phyloP scores from a whole-genome alignment of 2,329 filamentous ascomycete genomes.

The Grosmannia penicillata region DNA sequence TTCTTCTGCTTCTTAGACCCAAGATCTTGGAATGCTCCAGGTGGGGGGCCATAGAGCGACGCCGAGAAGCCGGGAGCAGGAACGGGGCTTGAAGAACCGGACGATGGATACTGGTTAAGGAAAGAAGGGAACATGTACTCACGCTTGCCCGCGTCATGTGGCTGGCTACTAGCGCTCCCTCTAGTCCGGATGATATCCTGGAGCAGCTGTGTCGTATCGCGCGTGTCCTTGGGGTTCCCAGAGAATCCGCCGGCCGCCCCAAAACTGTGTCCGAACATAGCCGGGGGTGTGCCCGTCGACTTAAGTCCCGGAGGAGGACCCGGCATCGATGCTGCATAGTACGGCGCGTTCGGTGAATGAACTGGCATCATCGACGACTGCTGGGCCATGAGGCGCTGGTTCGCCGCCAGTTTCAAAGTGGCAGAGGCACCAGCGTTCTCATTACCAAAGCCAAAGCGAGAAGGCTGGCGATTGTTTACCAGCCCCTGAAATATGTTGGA shows the following conservation, averaged over 20 bases:
- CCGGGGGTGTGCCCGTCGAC: constrained; percentile 84
- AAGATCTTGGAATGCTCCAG: constrained; percentile 79
- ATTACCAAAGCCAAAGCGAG: constrained; percentile 76
- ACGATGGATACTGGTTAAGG: constrained; percentile 72
- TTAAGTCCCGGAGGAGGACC: constrained; percentile 91
- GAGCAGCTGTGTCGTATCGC: constrained; percentile 62
- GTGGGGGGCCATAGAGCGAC: constrained; percentile 79
- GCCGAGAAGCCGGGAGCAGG: constrained; percentile 81
- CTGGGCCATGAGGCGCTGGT: constrained; percentile 68
- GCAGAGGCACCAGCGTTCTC: constrained; percentile 49
- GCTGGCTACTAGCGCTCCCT: constrained; percentile 49
- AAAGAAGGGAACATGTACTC: constrained; percentile 86
- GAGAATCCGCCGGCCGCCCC: constrained; percentile 58
- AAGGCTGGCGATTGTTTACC: constrained; percentile 69
- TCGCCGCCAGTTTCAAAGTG: constrained; percentile 62
- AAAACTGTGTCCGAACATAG: constrained; percentile 84
- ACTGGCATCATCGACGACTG: constrained; percentile 79
- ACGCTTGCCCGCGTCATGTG: constrained; percentile 87
- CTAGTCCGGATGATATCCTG: constrained; percentile 62
- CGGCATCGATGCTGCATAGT: constrained; percentile 74
- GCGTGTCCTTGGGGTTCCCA: constrained; percentile 53
- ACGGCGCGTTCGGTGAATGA: constrained; percentile 50
- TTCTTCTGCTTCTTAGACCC: constrained; percentile 99
- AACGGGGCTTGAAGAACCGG: constrained; percentile 68
- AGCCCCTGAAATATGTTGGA: constrained; percentile 37